These are phyloP conservation scores for Esteya vermicola DNA, from an alignment of 2,329 filamentous ascomycete genomes.

Conservation along the genomic window DNA sequence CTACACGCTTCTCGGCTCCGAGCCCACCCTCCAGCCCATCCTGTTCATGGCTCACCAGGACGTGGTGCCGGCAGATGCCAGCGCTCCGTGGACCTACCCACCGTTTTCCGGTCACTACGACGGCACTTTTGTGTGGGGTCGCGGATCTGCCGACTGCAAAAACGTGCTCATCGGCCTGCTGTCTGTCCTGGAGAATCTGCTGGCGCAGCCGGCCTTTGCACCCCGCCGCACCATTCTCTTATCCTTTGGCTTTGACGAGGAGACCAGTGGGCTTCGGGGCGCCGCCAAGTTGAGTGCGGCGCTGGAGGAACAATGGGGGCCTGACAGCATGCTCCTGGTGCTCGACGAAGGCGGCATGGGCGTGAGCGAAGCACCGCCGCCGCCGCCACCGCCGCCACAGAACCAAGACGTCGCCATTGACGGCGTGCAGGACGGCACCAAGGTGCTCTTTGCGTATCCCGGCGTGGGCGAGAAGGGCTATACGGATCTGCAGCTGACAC, in stretches of 20 bases:
- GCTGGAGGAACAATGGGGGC: slow-evolving; percentile 34
- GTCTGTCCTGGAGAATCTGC: slow-evolving; percentile 38
- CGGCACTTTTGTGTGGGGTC: slow-evolving; percentile 44
- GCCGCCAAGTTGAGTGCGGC: slow-evolving; percentile 28
- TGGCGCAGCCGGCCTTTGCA: slow-evolving; percentile 29
- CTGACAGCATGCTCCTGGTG: slow-evolving; percentile 36
- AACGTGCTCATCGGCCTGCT: slow-evolving; percentile 42
- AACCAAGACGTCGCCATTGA: too few relatives aligned
- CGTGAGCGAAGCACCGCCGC: slow-evolving; percentile 45
- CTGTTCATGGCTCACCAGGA: slow-evolving; percentile 50
- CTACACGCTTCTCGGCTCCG: slow-evolving; percentile 40
- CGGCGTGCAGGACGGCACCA: background rate
- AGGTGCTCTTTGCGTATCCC: slow-evolving; percentile 34
- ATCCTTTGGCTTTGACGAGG: slow-evolving; percentile 50
- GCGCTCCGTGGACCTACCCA: slow-evolving; percentile 42
- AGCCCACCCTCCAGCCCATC: slow-evolving; percentile 34
- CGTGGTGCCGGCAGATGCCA: slow-evolving; percentile 41
- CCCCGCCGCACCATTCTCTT: slow-evolving; percentile 41
- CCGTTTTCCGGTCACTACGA: slow-evolving; percentile 44
- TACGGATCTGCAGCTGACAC: slow-evolving; percentile 37
- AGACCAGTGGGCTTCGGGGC: slow-evolving; percentile 35
- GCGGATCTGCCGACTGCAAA: slow-evolving; percentile 46
- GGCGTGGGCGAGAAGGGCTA: slow-evolving; percentile 47
- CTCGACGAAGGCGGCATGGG: slow-evolving; percentile 42
- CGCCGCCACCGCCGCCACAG: too few relatives aligned